Percentiles rank a stretch among this genome's conserved stretches.
Evolutionary conservation across 2,329 filamentous ascomycete genomes (phyloP).

Genomic region (Alternaria atra): DNA sequence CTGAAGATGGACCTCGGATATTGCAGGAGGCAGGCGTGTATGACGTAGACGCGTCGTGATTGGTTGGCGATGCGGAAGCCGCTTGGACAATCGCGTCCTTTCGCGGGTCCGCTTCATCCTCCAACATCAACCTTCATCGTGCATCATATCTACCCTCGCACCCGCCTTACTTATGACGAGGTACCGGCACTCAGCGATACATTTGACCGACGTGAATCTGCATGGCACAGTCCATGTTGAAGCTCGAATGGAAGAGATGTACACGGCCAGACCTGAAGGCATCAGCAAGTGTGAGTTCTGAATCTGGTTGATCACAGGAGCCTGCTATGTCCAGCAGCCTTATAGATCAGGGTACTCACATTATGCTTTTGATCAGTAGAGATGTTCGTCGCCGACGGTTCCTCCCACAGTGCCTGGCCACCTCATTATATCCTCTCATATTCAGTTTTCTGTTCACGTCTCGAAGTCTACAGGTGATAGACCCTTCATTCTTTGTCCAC

Average conservation of each 20-base stretch:
- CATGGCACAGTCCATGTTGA: background rate
- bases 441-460: background rate
- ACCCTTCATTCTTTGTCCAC: background rate
- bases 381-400: background rate
- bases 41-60: background rate
- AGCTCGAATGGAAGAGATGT: background rate
- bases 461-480: background rate
- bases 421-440: background rate
- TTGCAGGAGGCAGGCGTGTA: slow-evolving; percentile 3
- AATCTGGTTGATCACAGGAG: background rate
- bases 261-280: background rate
- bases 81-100: background rate
- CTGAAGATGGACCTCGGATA: slow-evolving; percentile 6
- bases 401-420: background rate
- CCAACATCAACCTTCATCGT: background rate
- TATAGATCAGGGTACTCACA: background rate
- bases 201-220: background rate
- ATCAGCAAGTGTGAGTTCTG: background rate
- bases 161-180: background rate
- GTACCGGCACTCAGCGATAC: background rate
- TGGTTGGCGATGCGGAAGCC: slow-evolving; percentile 1
- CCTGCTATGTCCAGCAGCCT: background rate
- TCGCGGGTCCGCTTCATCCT: background rate
- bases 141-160: background rate
- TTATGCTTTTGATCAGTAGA: background rate